Conservation (phyloP, 164 flowering plant species). For the Akebia trifoliata region DNA sequence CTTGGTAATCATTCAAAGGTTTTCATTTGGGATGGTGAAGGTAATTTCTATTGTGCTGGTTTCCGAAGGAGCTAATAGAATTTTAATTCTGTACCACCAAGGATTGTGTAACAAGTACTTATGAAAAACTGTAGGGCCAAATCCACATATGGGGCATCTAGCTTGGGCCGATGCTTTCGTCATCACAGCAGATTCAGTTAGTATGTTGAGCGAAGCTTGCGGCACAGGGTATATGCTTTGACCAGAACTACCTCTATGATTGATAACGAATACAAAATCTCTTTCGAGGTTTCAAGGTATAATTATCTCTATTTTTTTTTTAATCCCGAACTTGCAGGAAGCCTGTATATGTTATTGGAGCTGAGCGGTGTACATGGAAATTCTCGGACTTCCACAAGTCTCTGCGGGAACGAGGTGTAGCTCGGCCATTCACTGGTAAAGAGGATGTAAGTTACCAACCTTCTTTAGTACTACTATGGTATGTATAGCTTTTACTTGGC, state of each 20-base stretch:
- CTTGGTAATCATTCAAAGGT: slow-evolving; percentile 71
- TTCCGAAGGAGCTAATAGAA: background rate
- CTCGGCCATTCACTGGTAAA: slow-evolving; percentile 72
- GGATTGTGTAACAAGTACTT: background rate
- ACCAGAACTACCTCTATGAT: background rate
- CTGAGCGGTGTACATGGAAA: slow-evolving; percentile 88
- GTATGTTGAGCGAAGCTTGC: slow-evolving; percentile 96
- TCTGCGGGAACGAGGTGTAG: slow-evolving; percentile 73
- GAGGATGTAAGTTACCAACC: slow-evolving; percentile 78
- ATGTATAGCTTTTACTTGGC: background rate
- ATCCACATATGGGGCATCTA: slow-evolving; percentile 90
- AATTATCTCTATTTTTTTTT: background rate
- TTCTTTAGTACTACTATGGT: background rate
- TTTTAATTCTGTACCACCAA: background rate
- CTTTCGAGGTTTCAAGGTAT: background rate
- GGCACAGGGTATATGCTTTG: slow-evolving; percentile 87
- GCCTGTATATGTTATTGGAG: slow-evolving; percentile 91
- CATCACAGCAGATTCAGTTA: slow-evolving; percentile 92
- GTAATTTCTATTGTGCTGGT: slow-evolving; percentile 31
- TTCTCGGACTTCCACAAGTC: slow-evolving; percentile 70
- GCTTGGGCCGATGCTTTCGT: slow-evolving; percentile 99
- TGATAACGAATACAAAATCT: background rate
- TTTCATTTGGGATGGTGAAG: slow-evolving; percentile 84
- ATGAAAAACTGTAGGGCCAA: slow-evolving; percentile 50
- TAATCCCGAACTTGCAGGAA: slow-evolving; percentile 45